These are phyloP conservation scores for Helicocarpus griseus DNA, from an alignment of 2,329 filamentous ascomycete genomes.

Conservation along the genomic window DNA sequence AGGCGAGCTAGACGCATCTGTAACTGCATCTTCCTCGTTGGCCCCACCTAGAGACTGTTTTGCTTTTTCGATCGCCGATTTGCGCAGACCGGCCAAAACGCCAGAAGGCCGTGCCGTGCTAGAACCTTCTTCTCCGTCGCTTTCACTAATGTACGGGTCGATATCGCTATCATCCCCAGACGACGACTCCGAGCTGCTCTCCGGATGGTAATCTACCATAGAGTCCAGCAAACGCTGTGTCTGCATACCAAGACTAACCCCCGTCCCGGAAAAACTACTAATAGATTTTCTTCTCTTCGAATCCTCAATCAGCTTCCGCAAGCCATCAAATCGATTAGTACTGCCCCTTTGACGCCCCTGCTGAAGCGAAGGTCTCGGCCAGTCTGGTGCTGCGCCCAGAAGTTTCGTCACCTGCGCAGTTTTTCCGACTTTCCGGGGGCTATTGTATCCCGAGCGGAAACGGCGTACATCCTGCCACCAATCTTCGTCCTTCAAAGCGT, in stretches of 20 bases:
- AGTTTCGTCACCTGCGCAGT: constrained; percentile 18
- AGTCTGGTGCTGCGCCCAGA: constrained; percentile 34
- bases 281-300: constrained; percentile 45
- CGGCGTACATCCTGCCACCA: constrained; percentile 74
- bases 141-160: constrained; percentile 32
- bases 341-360: constrained; percentile 37
- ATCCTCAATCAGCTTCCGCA: constrained; percentile 53
- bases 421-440: constrained; percentile 11
- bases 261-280: constrained; percentile 41
- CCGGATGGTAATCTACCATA: constrained; percentile 44
- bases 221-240: constrained; percentile 61
- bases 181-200: constrained; percentile 37
- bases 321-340: constrained; percentile 44
- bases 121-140: constrained; percentile 19
- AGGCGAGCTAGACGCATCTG: constrained; percentile 7
- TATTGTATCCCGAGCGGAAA: constrained; percentile 23
- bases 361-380: constrained; percentile 46
- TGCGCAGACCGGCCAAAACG: neutral
- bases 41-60: neutral
- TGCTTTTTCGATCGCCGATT: constrained; percentile 1
- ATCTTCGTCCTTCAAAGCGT: constrained; percentile 58
- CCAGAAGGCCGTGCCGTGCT: neutral
- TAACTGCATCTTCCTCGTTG: constrained; percentile 6
- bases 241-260: constrained; percentile 62
- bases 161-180: constrained; percentile 31